A percentile compares a stretch with the other conserved stretches of the same genome.
phyloP scores from a whole-genome alignment of 805 yeast genomes.

The Candida berthetii region DNA sequence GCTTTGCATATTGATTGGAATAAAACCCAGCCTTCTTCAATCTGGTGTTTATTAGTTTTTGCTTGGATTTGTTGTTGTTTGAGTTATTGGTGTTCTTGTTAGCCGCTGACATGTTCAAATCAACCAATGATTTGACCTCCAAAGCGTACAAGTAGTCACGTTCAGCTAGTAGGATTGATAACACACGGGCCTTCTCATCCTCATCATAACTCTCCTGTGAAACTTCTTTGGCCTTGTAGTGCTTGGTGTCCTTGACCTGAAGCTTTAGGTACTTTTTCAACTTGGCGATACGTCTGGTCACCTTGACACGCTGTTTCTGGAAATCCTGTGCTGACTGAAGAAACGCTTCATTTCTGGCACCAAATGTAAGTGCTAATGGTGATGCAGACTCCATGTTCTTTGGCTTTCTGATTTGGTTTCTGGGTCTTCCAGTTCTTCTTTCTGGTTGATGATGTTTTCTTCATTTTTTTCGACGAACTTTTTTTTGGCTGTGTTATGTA shows the following conservation, averaged over 20 bases:
- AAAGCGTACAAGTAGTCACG: constrained; percentile 67
- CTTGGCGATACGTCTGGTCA: constrained; percentile 53
- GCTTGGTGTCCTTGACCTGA: constrained; percentile 60
- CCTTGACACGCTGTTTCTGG: constrained; percentile 56
- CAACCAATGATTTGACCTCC: constrained; percentile 52
- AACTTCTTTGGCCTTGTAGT: constrained; percentile 46
- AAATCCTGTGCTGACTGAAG: constrained; percentile 66
- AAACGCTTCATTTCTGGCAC: constrained; percentile 54
- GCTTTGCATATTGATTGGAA: constrained; percentile 26
- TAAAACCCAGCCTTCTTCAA: constrained; percentile 55
- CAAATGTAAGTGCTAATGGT: constrained; percentile 30
- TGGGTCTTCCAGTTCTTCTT: too few species aligned
- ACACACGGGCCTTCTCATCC: constrained; percentile 47
- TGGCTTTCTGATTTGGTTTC: neutral
- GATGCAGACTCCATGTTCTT: neutral
- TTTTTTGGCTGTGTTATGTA: too few species aligned
- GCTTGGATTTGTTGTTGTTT: constrained; percentile 19
- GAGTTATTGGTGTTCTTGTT: neutral
- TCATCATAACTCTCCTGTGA: constrained; percentile 40
- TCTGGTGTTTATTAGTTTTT: constrained; percentile 56
- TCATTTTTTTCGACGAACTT: too few species aligned
- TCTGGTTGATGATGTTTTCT: too few species aligned
- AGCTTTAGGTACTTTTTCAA: constrained; percentile 61
- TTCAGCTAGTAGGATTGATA: constrained; percentile 67
- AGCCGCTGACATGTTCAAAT: constrained; percentile 39